A percentile compares a stretch with the other conserved stretches of the same genome.
phyloP scores from a whole-genome alignment of 768 basidiomycete species.

The Antrodiella citrinella region DNA sequence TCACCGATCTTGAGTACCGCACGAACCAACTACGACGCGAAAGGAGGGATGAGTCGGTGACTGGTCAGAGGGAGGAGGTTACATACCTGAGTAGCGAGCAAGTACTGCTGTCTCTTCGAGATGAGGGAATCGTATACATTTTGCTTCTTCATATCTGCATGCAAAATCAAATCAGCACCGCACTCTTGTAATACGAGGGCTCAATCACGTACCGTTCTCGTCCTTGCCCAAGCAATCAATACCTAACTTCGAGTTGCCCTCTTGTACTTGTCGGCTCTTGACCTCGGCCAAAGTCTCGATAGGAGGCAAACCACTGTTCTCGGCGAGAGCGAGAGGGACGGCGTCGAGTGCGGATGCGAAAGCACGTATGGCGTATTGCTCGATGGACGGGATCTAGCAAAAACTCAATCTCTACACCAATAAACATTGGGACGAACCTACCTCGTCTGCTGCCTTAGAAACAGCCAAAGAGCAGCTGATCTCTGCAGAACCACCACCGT shows the following conservation, averaged over 20 bases:
- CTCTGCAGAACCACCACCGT: slow-evolving; percentile 97
- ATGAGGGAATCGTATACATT: slow-evolving; percentile 96
- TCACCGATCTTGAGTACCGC: slow-evolving; percentile 84
- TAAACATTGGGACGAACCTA: slow-evolving; percentile 85
- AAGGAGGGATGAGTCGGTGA: slow-evolving; percentile 2
- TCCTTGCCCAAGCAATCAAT: slow-evolving; percentile 87
- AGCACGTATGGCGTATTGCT: slow-evolving; percentile 99
- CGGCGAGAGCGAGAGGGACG: slow-evolving; percentile 92
- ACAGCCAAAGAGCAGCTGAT: slow-evolving; percentile 94
- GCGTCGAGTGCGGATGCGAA: slow-evolving; percentile 93
- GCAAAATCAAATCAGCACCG: neutral
- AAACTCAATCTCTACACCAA: slow-evolving; percentile 93
- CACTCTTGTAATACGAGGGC: neutral
- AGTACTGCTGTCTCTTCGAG: slow-evolving; percentile 93
- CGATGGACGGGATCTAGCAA: slow-evolving; percentile 95
- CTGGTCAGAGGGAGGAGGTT: neutral
- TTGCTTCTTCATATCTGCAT: slow-evolving; percentile 96
- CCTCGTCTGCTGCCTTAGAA: slow-evolving; percentile 93
- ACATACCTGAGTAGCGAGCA: slow-evolving; percentile 89
- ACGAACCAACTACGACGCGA: slow-evolving; percentile 53
- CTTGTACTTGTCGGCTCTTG: slow-evolving; percentile 85
- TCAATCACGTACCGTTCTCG: slow-evolving; percentile 61
- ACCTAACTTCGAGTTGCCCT: slow-evolving; percentile 78
- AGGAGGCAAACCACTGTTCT: slow-evolving; percentile 94
- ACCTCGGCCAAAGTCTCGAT: slow-evolving; percentile 97